These are phyloP conservation scores for Clarireedia paspali DNA, from an alignment of 2,329 filamentous ascomycete genomes.

Conservation along the genomic window DNA sequence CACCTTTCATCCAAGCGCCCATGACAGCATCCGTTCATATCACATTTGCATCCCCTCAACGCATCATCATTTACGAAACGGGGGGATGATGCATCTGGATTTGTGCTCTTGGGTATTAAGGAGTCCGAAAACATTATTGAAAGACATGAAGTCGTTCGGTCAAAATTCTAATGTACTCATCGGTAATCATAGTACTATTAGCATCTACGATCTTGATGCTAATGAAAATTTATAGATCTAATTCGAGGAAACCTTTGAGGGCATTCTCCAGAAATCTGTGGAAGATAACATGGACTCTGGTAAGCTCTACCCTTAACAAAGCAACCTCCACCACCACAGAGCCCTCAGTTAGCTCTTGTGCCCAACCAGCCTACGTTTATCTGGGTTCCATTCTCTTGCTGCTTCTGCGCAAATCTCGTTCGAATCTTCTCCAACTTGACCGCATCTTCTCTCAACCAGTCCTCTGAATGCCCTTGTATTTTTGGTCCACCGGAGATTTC, in stretches of 20 bases:
- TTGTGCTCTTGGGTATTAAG: background rate
- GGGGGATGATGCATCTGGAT: background rate
- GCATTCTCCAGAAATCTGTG: too few species aligned
- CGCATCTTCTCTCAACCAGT: slow-evolving; percentile 2
- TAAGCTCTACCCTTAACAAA: too few species aligned
- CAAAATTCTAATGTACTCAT: too few species aligned
- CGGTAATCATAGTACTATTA: too few species aligned
- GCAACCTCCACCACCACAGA: too few species aligned
- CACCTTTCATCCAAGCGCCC: background rate
- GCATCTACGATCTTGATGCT: too few species aligned
- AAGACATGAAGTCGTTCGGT: too few species aligned
- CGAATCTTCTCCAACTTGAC: background rate
- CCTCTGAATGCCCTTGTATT: slow-evolving; percentile 1
- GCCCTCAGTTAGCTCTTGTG: too few species aligned
- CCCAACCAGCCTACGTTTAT: background rate
- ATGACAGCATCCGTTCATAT: background rate
- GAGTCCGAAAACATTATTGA: background rate
- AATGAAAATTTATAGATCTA: too few species aligned
- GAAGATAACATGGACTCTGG: too few species aligned
- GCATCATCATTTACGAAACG: background rate
- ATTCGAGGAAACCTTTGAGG: too few species aligned
- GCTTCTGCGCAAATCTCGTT: slow-evolving; percentile 1
- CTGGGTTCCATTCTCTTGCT: background rate
- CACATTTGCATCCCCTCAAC: background rate
- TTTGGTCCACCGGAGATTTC: background rate